Evolutionary conservation across 1,284 basidiomycete species (phyloP), one percentile per base, ranked within the genome.

Genomic region (Ustilago lituana): DNA sequence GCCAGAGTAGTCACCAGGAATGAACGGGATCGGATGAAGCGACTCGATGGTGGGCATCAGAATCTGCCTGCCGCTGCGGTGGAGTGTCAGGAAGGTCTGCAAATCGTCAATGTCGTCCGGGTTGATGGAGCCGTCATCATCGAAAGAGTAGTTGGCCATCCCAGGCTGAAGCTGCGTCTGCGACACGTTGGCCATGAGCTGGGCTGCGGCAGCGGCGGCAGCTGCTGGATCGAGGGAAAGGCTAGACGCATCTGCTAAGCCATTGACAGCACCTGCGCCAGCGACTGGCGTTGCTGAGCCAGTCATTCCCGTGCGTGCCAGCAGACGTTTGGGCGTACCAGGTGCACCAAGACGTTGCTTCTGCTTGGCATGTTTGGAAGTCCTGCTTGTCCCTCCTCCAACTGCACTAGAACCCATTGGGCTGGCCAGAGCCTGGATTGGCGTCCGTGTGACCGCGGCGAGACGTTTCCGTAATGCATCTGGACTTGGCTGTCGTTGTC

Each of bases 41-140:
- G 75, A 77, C 40, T 77, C 75, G 41, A 75, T 35, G n/a, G 49
- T 50, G 2, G 75, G 75, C 57, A 60, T 56, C 22, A 73, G 29
- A 9, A 75, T 41, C 4, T 63, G 41, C 15, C 26, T 47, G 17
- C 37, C 38, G 11, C 64, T 59, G 43, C 59, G 37, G 14, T 58
- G 56, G 7, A 73, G 70, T n/a, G 67, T 58, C 31, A 75, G 12
- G 53, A 56, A 77, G 20, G 70, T 53, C 11, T 55, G 56, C 31
- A 71, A 36, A 27, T 77, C 70, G 14, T 72, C 73, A 3, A 77
- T 52, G 29, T 70, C 58, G 5, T 72, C 55, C 11, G 64, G 58
- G 19, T 75, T 68, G 55, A 77, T 58, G 5, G 75, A 69, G 23
- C 75, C 75, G 43, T 77, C 73, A 37, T 70, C 72, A 2, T 56